These are phyloP conservation scores for Corylus americana DNA, from an alignment of 306 rosid species.

Conservation along the genomic window DNA sequence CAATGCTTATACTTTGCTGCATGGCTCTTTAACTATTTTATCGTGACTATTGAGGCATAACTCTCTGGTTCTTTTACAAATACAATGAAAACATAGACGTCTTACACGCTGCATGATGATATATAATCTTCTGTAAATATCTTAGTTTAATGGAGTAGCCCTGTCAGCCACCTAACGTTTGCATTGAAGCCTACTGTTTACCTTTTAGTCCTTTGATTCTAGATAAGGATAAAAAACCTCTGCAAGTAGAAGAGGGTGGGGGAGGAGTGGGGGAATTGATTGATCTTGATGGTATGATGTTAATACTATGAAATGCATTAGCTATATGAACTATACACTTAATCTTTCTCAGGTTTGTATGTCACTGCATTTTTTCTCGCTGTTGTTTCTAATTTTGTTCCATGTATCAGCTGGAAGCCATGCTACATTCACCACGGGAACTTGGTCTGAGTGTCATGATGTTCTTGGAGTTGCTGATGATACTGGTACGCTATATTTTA, in stretches of 20 bases:
- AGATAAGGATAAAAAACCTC: neutral
- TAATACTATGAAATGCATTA: neutral
- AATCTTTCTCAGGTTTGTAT: neutral
- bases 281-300: neutral
- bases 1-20: neutral
- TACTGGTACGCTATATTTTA: constrained; percentile 65
- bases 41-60: neutral
- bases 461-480: constrained; percentile 87
- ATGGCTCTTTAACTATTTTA: neutral
- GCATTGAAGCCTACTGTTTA: neutral
- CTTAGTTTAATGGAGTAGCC: neutral
- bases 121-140: neutral
- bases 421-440: constrained; percentile 75
- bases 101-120: neutral
- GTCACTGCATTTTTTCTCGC: neutral
- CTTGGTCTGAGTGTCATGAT: constrained; percentile 83
- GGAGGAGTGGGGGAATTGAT: neutral
- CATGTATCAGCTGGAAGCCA: constrained; percentile 52
- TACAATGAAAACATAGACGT: neutral
- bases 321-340: neutral
- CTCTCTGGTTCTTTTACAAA: neutral
- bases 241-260: too few relatives aligned
- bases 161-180: neutral
- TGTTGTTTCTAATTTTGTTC: constrained; percentile 26
- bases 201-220: neutral